Percentiles rank a stretch among this genome's conserved stretches.
phyloP scores from a whole-genome alignment of 1,139 yeast genomes.

The Suzukiozyma palmioleophila region DNA sequence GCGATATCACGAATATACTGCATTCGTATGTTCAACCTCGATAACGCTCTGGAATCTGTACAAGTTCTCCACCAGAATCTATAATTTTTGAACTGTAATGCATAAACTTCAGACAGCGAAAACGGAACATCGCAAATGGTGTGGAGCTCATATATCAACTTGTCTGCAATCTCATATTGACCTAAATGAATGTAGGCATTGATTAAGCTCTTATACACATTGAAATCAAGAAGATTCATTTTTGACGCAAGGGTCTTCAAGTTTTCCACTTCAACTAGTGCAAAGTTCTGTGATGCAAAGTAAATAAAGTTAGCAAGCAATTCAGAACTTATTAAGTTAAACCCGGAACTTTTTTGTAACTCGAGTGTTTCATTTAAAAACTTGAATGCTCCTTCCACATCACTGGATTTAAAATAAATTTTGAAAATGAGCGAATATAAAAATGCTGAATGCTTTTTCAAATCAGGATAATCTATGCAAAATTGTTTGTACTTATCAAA shows the following conservation, averaged over 20 bases:
- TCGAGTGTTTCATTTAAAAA: conserved; percentile 32
- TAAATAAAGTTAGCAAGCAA: conserved; percentile 14
- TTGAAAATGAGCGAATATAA: conserved; percentile 40
- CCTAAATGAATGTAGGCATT: conserved; percentile 26
- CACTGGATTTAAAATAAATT: conserved; percentile 33
- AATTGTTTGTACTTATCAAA: conserved; percentile 1
- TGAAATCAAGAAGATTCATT: conserved; percentile 12
- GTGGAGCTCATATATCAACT: conserved; percentile 27
- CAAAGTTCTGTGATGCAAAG: conserved; percentile 20
- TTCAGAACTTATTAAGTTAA: conserved; percentile 16
- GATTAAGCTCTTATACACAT: conserved; percentile 18
- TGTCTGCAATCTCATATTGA: conserved; percentile 32
- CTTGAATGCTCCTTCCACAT: conserved; percentile 34
- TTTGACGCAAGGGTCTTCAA: conserved; percentile 18
- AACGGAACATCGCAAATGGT: conserved; percentile 25
- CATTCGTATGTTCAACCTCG: neutral
- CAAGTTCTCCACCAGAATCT: conserved; percentile 22
- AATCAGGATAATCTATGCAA: conserved; percentile 3
- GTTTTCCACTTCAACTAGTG: conserved; percentile 19
- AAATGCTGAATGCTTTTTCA: conserved; percentile 5
- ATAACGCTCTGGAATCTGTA: neutral
- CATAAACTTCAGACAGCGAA: conserved; percentile 23
- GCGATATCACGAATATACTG: conserved; percentile 2
- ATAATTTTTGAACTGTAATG: conserved; percentile 29
- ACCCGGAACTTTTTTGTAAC: conserved; percentile 13